Evolutionary conservation across 225 moss, liverwort and hornwort genomes (phyloP).

Genomic region (Asterella californica): DNA sequence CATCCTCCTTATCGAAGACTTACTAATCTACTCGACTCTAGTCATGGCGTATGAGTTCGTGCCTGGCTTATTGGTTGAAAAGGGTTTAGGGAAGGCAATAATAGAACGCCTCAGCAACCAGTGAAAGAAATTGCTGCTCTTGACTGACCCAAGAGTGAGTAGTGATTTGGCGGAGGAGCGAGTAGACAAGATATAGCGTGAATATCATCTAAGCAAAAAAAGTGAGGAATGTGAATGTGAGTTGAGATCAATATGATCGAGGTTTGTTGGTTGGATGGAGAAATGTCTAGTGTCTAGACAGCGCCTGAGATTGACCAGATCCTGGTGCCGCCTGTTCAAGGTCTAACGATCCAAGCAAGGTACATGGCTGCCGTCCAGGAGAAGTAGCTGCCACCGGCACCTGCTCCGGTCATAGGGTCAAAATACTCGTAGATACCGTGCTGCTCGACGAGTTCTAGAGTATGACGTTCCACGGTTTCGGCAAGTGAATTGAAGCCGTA

Average conservation of each 20-base stretch:
- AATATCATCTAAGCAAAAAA: not conserved
- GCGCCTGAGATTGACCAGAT: not conserved
- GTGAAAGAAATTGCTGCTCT: not conserved
- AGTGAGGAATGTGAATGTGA: not conserved
- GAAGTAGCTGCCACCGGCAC: constrained; percentile 27
- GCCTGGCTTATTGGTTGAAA: constrained; percentile 1
- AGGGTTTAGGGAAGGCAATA: not conserved
- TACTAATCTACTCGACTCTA: not conserved
- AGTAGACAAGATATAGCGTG: not conserved
- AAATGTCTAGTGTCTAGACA: not conserved
- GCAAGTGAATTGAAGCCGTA: constrained; percentile 27
- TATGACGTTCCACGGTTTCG: constrained; percentile 16
- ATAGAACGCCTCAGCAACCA: not conserved
- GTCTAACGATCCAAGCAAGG: constrained; percentile 25
- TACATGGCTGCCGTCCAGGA: constrained; percentile 39
- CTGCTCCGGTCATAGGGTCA: constrained; percentile 29
- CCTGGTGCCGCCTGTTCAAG: not conserved
- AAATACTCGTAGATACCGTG: constrained; percentile 29
- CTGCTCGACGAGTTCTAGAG: constrained; percentile 13
- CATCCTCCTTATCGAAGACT: not conserved
- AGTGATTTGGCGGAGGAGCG: not conserved
- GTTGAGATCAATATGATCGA: not conserved
- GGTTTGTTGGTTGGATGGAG: not conserved
- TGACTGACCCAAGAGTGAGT: not conserved
- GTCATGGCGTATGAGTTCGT: not conserved